These are phyloP conservation scores for Nicotiana tomentosiformis DNA, from an alignment of 257 asterid species.

Conservation along the genomic window DNA sequence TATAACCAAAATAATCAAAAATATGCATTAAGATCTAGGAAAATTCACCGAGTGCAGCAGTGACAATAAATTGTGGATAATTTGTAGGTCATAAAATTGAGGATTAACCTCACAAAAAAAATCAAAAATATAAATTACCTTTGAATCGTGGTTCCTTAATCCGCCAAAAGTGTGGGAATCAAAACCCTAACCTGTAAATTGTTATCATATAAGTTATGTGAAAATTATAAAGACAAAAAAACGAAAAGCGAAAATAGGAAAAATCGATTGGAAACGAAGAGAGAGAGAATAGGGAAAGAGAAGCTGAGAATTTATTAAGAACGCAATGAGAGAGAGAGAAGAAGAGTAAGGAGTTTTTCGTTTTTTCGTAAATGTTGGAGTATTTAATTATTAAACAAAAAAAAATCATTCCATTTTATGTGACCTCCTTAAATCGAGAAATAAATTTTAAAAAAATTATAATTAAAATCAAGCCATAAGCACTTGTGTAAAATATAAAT, in stretches of 20 bases:
- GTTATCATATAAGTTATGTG: neutral
- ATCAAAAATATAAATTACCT: neutral
- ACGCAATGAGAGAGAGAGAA: slow-evolving; percentile 6
- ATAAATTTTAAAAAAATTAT: too few relatives aligned
- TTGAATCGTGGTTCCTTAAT: slow-evolving; percentile 24
- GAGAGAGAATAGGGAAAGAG: slow-evolving; percentile 14
- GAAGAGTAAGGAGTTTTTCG: neutral
- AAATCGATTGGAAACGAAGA: slow-evolving; percentile 20
- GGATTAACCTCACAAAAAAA: neutral
- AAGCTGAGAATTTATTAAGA: slow-evolving; percentile 18
- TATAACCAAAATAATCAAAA: slow-evolving; percentile 2
- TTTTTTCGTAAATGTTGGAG: neutral
- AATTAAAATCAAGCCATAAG: too few relatives aligned
- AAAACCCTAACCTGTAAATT: slow-evolving; percentile 27
- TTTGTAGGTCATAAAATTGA: slow-evolving; percentile 19
- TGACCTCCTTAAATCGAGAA: too few relatives aligned
- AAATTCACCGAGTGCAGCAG: slow-evolving; percentile 3
- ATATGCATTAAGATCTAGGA: slow-evolving; percentile 22
- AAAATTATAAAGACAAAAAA: slow-evolving; percentile 4
- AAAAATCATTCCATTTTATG: too few relatives aligned
- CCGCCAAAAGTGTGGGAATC: slow-evolving; percentile 33
- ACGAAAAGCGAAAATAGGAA: slow-evolving; percentile 9
- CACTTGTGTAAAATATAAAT: too few relatives aligned
- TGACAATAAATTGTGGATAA: slow-evolving; percentile 18
- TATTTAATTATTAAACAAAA: neutral